Evolutionary conservation across 106 monocot species (phyloP).

Genomic region (Dioscorea zingiberensis): DNA sequence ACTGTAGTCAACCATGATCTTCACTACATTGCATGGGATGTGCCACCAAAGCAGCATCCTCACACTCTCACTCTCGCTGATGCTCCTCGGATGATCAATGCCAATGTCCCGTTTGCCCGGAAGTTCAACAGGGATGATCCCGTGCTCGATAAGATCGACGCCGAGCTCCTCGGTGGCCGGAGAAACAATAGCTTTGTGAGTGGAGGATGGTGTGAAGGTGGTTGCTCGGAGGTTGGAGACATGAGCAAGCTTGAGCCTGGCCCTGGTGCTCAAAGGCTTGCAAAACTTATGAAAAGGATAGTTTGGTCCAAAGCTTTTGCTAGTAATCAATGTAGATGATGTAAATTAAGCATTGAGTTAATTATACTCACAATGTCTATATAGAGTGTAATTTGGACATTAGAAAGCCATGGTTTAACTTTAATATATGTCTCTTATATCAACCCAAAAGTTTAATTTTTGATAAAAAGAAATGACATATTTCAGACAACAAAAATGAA

Average conservation of each 20-base stretch:
- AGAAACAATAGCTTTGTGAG: constrained; percentile 17
- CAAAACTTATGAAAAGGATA: constrained; percentile 34
- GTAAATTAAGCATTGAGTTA: too few species aligned
- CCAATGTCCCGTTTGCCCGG: constrained; percentile 71
- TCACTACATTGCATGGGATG: constrained; percentile 79
- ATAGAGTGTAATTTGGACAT: too few species aligned
- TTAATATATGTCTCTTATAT: too few species aligned
- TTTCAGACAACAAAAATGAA: too few species aligned
- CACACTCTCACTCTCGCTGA: constrained; percentile 36
- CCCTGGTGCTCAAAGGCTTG: constrained; percentile 40
- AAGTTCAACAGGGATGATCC: constrained; percentile 54
- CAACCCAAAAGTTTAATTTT: too few species aligned
- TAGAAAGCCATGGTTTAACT: too few species aligned
- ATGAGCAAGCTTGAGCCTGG: constrained; percentile 24
- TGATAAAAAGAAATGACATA: too few species aligned
- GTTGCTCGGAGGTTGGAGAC: constrained; percentile 39
- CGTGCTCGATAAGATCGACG: constrained; percentile 56
- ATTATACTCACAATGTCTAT: too few species aligned
- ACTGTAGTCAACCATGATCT: constrained; percentile 79
- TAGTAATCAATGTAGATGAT: constrained; percentile 50
- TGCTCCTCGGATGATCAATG: constrained; percentile 35
- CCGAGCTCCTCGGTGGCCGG: constrained; percentile 35
- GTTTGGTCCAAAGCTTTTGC: constrained; percentile 33
- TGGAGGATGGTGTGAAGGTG: constrained; percentile 59
- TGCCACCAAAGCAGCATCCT: constrained; percentile 80